Percentiles rank a stretch among this genome's conserved stretches.
Evolutionary conservation across 2,329 filamentous ascomycete species (phyloP).

Genomic region (Alternaria incomplexa): DNA sequence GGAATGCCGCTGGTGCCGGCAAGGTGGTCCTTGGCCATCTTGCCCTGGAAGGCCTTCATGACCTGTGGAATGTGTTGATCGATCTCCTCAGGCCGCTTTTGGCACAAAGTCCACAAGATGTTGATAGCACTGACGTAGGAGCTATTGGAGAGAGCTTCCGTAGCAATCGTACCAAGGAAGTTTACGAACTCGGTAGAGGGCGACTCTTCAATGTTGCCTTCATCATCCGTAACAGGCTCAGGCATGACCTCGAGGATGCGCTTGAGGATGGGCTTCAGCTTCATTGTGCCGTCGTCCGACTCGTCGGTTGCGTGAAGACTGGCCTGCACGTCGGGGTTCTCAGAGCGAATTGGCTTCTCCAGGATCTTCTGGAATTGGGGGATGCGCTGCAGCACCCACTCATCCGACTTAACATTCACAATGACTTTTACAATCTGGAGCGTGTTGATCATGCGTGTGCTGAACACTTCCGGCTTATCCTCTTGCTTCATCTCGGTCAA

Average conservation of each 20-base stretch:
- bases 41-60: slow-evolving; percentile 92
- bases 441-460: slow-evolving; percentile 89
- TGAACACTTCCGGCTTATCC: slow-evolving; percentile 70
- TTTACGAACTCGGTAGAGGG: slow-evolving; percentile 86
- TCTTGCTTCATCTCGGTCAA: slow-evolving; percentile 68
- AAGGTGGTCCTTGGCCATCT: slow-evolving; percentile 92
- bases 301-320: slow-evolving; percentile 80
- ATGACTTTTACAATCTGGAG: slow-evolving; percentile 91
- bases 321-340: slow-evolving; percentile 91
- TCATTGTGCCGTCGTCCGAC: slow-evolving; percentile 66
- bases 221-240: slow-evolving; percentile 81
- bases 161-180: slow-evolving; percentile 83
- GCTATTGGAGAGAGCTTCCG: slow-evolving; percentile 80
- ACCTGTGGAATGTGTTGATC: slow-evolving; percentile 86
- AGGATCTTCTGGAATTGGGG: slow-evolving; percentile 82
- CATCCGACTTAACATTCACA: slow-evolving; percentile 83
- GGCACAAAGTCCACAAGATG: slow-evolving; percentile 88
- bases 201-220: slow-evolving; percentile 75
- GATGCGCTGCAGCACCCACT: slow-evolving; percentile 86
- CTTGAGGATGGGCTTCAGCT: slow-evolving; percentile 75
- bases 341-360: slow-evolving; percentile 86
- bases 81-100: slow-evolving; percentile 83
- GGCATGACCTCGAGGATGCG: slow-evolving; percentile 89
- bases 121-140: slow-evolving; percentile 91
- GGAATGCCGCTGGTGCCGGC: slow-evolving; percentile 61